phyloP scores from a whole-genome alignment of 306 rosid genomes.

The Cucurbita moschata region DNA sequence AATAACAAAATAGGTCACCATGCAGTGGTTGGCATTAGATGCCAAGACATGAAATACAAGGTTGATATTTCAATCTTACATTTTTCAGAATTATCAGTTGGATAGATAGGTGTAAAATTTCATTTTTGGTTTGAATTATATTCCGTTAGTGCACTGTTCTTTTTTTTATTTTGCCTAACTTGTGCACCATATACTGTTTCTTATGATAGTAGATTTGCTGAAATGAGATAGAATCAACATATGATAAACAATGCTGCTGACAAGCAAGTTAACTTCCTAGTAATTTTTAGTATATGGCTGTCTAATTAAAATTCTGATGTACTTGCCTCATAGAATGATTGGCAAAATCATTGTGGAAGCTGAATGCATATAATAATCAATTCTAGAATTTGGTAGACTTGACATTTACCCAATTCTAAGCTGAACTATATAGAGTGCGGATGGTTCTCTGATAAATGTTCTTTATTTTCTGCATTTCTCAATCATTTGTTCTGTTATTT shows the following conservation, averaged over 20 bases:
- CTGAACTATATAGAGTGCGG: neutral
- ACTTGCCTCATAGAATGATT: neutral
- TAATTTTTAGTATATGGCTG: neutral
- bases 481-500: neutral
- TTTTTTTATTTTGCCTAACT: neutral
- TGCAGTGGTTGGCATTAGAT: slow-evolving; percentile 73
- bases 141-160: neutral
- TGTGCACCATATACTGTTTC: neutral
- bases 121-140: neutral
- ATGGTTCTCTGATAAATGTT: neutral
- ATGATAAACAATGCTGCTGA: neutral
- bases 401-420: neutral
- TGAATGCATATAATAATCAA: neutral
- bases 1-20: slow-evolving; percentile 76
- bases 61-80: slow-evolving; percentile 19
- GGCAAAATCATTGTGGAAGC: neutral
- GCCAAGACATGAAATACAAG: slow-evolving; percentile 86
- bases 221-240: neutral
- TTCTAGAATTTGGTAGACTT: neutral
- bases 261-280: neutral
- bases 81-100: neutral
- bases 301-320: neutral
- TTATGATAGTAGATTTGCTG: neutral
- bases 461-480: neutral
- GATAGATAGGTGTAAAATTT: neutral